phyloP scores from a whole-genome alignment of 1,284 basidiomycete species.

The Malassezia caprae region DNA sequence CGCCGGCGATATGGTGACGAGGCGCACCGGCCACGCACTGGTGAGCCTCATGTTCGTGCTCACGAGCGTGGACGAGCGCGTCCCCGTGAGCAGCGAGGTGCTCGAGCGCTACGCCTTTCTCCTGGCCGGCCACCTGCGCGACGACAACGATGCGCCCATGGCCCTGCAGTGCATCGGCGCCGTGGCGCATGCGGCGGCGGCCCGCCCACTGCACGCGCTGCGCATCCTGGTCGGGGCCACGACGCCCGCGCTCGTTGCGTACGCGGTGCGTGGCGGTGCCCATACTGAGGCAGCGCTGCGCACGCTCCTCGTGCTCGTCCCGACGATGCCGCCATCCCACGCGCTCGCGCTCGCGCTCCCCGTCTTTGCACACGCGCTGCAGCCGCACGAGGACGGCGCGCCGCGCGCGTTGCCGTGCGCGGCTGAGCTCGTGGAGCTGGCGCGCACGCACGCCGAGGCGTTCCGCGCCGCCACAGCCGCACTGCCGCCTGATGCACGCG shows the following conservation, averaged over 20 bases:
- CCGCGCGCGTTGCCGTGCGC: slow-evolving; percentile 43
- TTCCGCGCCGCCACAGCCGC: slow-evolving; percentile 77
- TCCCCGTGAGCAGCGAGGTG: slow-evolving; percentile 4
- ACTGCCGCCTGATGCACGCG: slow-evolving; percentile 48
- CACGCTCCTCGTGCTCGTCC: slow-evolving; percentile 56
- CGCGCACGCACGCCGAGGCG: slow-evolving; percentile 61
- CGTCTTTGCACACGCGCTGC: slow-evolving; percentile 52
- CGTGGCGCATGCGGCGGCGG: slow-evolving; percentile 51
- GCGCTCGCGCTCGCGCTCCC: slow-evolving; percentile 8
- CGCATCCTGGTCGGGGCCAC: slow-evolving; percentile 64
- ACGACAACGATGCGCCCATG: slow-evolving; percentile 56
- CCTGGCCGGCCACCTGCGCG: slow-evolving; percentile 6
- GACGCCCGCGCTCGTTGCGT: slow-evolving; percentile 68
- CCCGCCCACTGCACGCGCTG: slow-evolving; percentile 55
- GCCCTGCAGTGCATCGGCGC: slow-evolving; percentile 81
- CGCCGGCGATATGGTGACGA: slow-evolving; percentile 57
- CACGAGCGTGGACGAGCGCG: slow-evolving; percentile 3
- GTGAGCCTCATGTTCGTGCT: neutral
- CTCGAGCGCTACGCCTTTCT: slow-evolving; percentile 12
- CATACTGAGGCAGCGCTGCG: slow-evolving; percentile 63
- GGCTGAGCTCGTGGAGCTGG: slow-evolving; percentile 66
- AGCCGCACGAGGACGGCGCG: slow-evolving; percentile 30
- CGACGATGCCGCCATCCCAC: slow-evolving; percentile 37
- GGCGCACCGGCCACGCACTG: neutral
- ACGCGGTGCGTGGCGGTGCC: slow-evolving; percentile 36